Conservation (phyloP, 106 monocot genomes). For the Acorus gramineus region DNA sequence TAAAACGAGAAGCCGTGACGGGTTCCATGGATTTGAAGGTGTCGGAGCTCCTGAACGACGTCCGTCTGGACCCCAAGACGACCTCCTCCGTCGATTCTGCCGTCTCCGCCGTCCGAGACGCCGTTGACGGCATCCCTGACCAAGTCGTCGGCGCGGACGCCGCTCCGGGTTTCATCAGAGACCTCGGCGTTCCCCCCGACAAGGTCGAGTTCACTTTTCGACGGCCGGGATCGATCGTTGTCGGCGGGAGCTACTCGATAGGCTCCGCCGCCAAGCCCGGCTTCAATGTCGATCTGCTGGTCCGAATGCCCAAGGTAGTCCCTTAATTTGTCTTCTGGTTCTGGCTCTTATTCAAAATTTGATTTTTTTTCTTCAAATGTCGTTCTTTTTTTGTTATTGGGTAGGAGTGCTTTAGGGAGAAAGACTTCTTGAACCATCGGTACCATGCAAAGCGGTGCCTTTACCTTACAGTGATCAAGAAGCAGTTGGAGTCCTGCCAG, state of each 20-base stretch:
- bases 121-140: constrained; percentile 43
- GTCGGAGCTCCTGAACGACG: constrained; percentile 51
- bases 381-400: not conserved
- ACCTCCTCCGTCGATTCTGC: constrained; percentile 26
- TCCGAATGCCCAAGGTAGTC: constrained; percentile 81
- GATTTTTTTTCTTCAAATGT: not conserved
- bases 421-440: constrained; percentile 75
- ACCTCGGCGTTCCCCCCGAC: constrained; percentile 32
- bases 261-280: constrained; percentile 64
- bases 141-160: constrained; percentile 23
- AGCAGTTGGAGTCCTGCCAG: constrained; percentile 33
- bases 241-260: constrained; percentile 63
- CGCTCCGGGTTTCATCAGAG: constrained; percentile 42
- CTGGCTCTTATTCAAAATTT: not conserved
- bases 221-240: constrained; percentile 37
- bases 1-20: not conserved
- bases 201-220: constrained; percentile 56
- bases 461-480: constrained; percentile 68
- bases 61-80: constrained; percentile 26
- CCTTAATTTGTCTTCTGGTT: not conserved
- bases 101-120: constrained; percentile 38
- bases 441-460: constrained; percentile 95
- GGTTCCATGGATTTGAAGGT: constrained; percentile 50
- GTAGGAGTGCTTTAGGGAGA: constrained; percentile 55
- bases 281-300: constrained; percentile 56